Percentiles rank a stretch among this genome's conserved stretches.
These are phyloP conservation scores for Fusarium domesticum DNA, from an alignment of 2,329 filamentous ascomycete species.

Conservation along the genomic window DNA sequence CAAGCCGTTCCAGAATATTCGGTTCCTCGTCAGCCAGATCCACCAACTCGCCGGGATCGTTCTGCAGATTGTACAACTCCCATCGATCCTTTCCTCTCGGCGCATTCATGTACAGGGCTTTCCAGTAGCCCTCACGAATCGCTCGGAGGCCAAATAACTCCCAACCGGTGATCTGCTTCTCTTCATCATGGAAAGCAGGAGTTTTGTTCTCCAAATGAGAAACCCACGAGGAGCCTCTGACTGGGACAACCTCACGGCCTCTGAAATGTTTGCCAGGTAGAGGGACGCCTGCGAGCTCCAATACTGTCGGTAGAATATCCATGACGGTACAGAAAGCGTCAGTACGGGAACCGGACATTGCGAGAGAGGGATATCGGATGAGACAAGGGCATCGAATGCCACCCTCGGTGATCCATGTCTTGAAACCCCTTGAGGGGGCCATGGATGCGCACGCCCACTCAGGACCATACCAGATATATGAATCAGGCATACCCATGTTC, in stretches of 20 bases:
- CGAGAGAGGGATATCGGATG: constrained; percentile 30
- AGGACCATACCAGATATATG: constrained; percentile 60
- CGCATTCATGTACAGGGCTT: constrained; percentile 36
- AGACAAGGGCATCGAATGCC: constrained; percentile 19
- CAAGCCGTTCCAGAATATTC: constrained; percentile 8
- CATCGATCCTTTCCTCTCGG: constrained; percentile 13
- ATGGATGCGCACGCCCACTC: constrained; percentile 48
- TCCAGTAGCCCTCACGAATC: constrained; percentile 54
- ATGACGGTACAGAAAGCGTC: constrained; percentile 41
- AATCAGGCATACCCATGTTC: constrained; percentile 54
- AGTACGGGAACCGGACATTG: constrained; percentile 33
- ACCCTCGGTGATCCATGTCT: constrained; percentile 29
- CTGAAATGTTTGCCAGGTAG: constrained; percentile 37
- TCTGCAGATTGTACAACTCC: constrained; percentile 13
- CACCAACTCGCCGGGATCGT: constrained; percentile 9
- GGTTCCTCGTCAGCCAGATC: constrained; percentile 6
- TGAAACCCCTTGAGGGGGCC: constrained; percentile 39
- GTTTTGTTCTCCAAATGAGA: constrained; percentile 29
- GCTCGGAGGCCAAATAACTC: constrained; percentile 53
- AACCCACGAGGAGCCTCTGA: constrained; percentile 41
- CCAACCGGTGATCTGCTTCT: constrained; percentile 52
- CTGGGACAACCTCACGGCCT: constrained; percentile 46
- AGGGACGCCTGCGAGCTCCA: constrained; percentile 43
- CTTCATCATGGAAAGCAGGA: constrained; percentile 41
- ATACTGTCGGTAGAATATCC: constrained; percentile 48